Evolutionary conservation across 2,329 filamentous ascomycete genomes (phyloP).

Genomic region (Apiospora phragmitis): DNA sequence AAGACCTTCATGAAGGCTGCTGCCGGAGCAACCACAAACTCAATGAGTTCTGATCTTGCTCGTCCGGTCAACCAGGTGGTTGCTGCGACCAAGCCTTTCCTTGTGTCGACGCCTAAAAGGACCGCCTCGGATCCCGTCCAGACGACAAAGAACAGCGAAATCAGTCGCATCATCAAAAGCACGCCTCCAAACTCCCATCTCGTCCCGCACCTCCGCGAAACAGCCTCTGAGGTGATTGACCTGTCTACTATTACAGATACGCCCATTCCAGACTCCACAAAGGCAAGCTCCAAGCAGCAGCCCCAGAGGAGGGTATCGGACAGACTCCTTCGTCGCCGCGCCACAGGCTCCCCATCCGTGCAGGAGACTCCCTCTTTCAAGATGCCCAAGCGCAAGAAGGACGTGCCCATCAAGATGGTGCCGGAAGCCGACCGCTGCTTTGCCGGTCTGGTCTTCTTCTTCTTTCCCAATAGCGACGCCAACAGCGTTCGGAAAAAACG

Average conservation of each 20-base stretch:
- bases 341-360: constrained; percentile 11
- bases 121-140: constrained; percentile 16
- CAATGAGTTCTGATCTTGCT: not conserved
- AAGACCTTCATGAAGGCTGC: constrained; percentile 21
- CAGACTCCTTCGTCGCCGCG: constrained; percentile 24
- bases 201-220: not conserved
- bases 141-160: constrained; percentile 10
- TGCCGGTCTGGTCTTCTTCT: constrained; percentile 65
- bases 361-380: constrained; percentile 21
- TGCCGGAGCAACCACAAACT: not conserved
- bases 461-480: constrained; percentile 79
- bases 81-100: constrained; percentile 16
- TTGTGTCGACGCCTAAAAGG: constrained; percentile 12
- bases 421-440: constrained; percentile 60
- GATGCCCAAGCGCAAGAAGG: constrained; percentile 49
- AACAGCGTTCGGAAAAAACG: constrained; percentile 65
- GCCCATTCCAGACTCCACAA: constrained; percentile 26
- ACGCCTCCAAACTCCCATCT: constrained; percentile 9
- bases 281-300: constrained; percentile 16
- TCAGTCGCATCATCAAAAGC: constrained; percentile 12
- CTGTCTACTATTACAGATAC: constrained; percentile 24
- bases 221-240: not conserved
- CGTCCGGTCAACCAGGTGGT: not conserved
- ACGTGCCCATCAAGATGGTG: constrained; percentile 41
- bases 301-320: constrained; percentile 32